Evolutionary conservation across 257 asterid species (phyloP).

Genomic region (Solanum pinnatisectum): DNA sequence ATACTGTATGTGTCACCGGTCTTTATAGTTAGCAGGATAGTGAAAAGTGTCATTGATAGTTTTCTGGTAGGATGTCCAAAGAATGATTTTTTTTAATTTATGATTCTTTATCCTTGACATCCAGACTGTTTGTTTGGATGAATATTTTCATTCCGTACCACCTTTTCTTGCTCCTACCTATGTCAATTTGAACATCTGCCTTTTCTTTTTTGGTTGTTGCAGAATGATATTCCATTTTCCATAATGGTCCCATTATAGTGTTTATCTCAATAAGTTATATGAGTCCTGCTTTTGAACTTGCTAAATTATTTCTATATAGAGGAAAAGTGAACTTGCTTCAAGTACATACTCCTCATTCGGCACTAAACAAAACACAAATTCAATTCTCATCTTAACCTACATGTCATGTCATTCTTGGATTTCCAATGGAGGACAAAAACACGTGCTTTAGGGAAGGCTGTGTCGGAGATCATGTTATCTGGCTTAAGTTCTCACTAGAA

Average conservation of each 20-base stretch:
- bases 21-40: neutral
- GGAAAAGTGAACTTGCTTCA: neutral
- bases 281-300: neutral
- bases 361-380: neutral
- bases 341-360: neutral
- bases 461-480: neutral
- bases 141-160: neutral
- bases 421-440: neutral
- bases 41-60: neutral
- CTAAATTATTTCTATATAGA: neutral
- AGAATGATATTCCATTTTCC: neutral
- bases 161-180: neutral
- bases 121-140: neutral
- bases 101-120: neutral
- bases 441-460: neutral
- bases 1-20: neutral
- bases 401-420: neutral
- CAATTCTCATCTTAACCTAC: neutral
- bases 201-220: neutral
- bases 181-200: neutral
- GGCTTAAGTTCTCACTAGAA: neutral
- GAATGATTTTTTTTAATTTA: neutral
- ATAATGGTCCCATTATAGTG: neutral
- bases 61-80: neutral
- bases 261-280: neutral